Conservation (phyloP, 345 rosid genomes). For the Xanthoceras sorbifolium region DNA sequence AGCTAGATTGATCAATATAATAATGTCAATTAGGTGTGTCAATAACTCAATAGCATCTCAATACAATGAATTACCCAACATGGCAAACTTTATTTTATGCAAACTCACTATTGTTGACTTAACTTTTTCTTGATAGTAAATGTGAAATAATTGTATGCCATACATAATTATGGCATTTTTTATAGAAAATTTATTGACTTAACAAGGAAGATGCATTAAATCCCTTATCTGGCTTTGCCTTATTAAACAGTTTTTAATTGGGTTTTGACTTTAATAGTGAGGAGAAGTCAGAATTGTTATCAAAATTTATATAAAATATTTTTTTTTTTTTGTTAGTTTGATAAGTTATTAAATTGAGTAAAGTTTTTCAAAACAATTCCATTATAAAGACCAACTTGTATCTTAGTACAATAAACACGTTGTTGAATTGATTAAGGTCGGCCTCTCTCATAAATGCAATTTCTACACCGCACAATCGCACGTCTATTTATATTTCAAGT, state of each 20-base stretch:
- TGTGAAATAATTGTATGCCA: too few species aligned
- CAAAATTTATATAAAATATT: neutral
- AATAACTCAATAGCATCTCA: neutral
- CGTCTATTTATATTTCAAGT: too few species aligned
- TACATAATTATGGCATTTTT: neutral
- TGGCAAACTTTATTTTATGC: neutral
- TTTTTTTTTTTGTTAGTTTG: neutral
- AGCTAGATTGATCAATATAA: neutral
- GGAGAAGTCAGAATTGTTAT: neutral
- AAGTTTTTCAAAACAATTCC: neutral
- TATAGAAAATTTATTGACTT: neutral
- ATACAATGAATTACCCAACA: neutral
- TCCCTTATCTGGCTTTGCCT: neutral
- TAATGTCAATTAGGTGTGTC: neutral
- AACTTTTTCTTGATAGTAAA: neutral
- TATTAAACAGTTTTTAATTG: neutral
- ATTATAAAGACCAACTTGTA: neutral
- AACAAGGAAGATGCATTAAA: neutral
- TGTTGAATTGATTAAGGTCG: neutral
- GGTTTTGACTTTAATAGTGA: conserved; percentile 7
- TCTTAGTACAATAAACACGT: neutral
- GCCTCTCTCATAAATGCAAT: neutral
- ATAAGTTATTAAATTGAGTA: neutral
- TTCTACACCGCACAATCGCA: neutral
- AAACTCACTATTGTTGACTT: neutral